Evolutionary conservation across 352 stramenopile genomes (phyloP), one percentile per base, ranked within the genome.

Genomic region (Phytophthora colocasiae): DNA sequence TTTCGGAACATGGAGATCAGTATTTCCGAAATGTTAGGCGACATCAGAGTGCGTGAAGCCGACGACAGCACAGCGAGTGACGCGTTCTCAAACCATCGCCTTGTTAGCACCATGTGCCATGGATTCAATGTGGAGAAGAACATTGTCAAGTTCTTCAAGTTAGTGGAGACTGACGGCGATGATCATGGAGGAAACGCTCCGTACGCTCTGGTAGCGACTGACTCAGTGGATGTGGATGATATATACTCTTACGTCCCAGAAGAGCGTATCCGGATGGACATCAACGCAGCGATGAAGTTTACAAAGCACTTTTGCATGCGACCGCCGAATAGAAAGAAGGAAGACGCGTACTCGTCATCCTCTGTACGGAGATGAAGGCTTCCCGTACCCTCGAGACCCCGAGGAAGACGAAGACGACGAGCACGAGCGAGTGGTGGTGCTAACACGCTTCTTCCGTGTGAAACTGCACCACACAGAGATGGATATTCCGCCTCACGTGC

Each of bases 1-100:
- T 73, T 85, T n/a, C 41, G 64, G n/a, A 89, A 87, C 38, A 76
- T 85, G 50, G 80, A 91, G 46, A 80, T 85, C 43, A 81, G 55
- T 29, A 80, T 89, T 58, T 87, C 80, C 0, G 78, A 91, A 39
- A 75, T 75, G 44, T 57, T 89, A 9, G 83, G 80, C 4, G 63
- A 87, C 34, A 81, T 90, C 22, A 87, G 79, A 4, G 73, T 83
- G 43, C 72, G 78, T 5, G 78, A 88, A 48, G 75, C 86, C 39
- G 80, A 89, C 58, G 81, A 88, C 49, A 85, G 82, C 47, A 72
- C 62, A 4, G 47, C 67, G 1, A 81, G 80, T 32, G 66, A 71
- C 53, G 75, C 69, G 43, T 65, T 87, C 2, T 77, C 77, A n/a
- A 83, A 89, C 54, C 75, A 87, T 39, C 72, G 80, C 6, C 59